Evolutionary conservation across 345 rosid species (phyloP), one percentile per base, ranked within the genome.

Genomic region (Eutrema yunnanense): DNA sequence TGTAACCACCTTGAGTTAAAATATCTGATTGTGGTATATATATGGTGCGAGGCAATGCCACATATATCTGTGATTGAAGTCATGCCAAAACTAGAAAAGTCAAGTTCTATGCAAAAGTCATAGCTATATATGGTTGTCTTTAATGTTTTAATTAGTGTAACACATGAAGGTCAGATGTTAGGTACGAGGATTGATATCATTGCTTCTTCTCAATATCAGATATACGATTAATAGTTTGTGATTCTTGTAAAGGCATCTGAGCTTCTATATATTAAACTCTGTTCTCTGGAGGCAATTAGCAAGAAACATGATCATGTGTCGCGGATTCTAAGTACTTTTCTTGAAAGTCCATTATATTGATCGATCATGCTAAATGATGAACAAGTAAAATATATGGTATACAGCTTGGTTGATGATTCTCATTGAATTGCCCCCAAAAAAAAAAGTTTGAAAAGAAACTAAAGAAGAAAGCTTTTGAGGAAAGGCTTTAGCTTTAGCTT

Each of bases 391-490:
- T 13, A 44, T 2, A 13, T 54, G 72, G 68, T 42, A 74, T 26
- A 74, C 56, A 74, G 73, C 62, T 60, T 58, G 40, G 62, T 59
- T 60, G 69, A 59, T 67, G 42, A 75, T 74, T 68, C 74, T 33
- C 51, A 52, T 68, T 75, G 73, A 53, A 68, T 50, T 36, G 16
- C 41, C 50, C 69, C 32, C 1, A 19, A 19, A 32, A 46, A 68
- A 42, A 54, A 75, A 37, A 49, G 51, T 54, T 40, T 54, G 57
- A 53, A 69, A 68, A 69, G 69, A 67, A 75, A 68, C 69, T 75
- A 75, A 68, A 75, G 79, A 68, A 75, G 69, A 75, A 75, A 75
- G 74, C 79, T 75, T 75, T 75, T 54, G 79, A 75, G 79, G 74
- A 62, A 62, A 43, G 50, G 36, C 69, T 68, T 64, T 64, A 64